Percentiles rank a stretch among this genome's conserved stretches.
phyloP scores from a whole-genome alignment of 306 rosid genomes.

The Urtica urens region DNA sequence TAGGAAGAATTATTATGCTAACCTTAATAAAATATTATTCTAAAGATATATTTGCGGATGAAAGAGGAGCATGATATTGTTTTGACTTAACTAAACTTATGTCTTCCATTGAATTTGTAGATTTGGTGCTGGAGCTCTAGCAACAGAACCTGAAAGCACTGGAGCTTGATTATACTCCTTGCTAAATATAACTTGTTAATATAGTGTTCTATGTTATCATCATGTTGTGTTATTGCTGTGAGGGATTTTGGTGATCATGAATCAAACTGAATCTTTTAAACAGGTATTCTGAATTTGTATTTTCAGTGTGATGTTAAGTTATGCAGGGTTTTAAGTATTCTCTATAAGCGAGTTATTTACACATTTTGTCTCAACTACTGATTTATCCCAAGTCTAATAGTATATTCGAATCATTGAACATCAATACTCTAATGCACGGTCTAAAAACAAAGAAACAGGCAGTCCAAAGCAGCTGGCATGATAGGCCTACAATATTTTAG shows the following conservation, averaged over 20 bases:
- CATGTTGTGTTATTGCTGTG: slow-evolving; percentile 15
- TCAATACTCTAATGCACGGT: too few relatives aligned
- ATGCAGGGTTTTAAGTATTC: slow-evolving; percentile 23
- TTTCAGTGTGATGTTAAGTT: slow-evolving; percentile 16
- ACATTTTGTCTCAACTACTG: slow-evolving; percentile 12
- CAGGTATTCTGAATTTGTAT: slow-evolving; percentile 3
- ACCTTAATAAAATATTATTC: too few relatives aligned
- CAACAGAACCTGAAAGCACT: slow-evolving; percentile 21
- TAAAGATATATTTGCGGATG: too few relatives aligned
- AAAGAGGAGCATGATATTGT: slow-evolving; percentile 8
- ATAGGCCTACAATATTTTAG: too few relatives aligned
- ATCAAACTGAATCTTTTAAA: neutral
- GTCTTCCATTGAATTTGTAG: slow-evolving; percentile 54
- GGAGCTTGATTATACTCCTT: slow-evolving; percentile 11
- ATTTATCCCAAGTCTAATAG: neutral
- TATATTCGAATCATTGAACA: too few relatives aligned
- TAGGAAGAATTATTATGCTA: too few relatives aligned
- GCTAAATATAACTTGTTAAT: slow-evolving; percentile 15
- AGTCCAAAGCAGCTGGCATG: too few relatives aligned
- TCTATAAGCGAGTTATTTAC: slow-evolving; percentile 11
- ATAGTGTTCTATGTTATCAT: slow-evolving; percentile 27
- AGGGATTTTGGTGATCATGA: slow-evolving; percentile 14
- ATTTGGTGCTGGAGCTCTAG: slow-evolving; percentile 93
- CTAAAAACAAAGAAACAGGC: too few relatives aligned
- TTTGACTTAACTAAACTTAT: too few relatives aligned